phyloP scores from a whole-genome alignment of 2,329 filamentous ascomycete species.

The Monilinia polystroma region DNA sequence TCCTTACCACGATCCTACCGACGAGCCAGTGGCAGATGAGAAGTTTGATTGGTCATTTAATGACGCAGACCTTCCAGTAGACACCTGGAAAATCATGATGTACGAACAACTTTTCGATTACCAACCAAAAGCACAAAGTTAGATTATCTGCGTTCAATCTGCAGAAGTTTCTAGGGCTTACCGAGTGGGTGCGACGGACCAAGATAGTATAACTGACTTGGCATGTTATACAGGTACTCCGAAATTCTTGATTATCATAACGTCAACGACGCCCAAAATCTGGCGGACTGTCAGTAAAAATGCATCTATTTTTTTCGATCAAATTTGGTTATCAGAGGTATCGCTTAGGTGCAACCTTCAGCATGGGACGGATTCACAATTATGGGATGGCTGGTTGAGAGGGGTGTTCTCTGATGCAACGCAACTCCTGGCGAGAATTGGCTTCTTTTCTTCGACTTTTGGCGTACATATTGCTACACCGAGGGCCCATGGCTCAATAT shows the following conservation, averaged over 20 bases:
- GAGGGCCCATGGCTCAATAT: conserved; percentile 1
- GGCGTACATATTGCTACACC: conserved; percentile 22
- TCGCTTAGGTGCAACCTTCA: conserved; percentile 14
- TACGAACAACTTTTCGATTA: conserved; percentile 50
- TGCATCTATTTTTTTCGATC: conserved; percentile 17
- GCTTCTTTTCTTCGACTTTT: conserved; percentile 12
- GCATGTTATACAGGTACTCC: conserved; percentile 71
- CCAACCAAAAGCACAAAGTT: conserved; percentile 30
- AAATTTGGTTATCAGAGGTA: conserved; percentile 14
- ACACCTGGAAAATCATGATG: conserved; percentile 99
- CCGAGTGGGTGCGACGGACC: conserved; percentile 20
- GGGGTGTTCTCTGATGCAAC: conserved; percentile 19
- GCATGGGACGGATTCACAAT: conserved; percentile 24
- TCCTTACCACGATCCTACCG: conserved; percentile 95
- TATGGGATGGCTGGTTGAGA: conserved; percentile 19
- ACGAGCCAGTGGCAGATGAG: conserved; percentile 92
- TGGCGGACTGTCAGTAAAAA: conserved; percentile 30
- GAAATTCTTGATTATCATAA: conserved; percentile 99
- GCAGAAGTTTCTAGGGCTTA: conserved; percentile 15
- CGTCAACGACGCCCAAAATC: conserved; percentile 51
- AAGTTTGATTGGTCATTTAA: conserved; percentile 99
- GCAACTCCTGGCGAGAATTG: conserved; percentile 16
- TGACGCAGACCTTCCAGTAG: conserved; percentile 92
- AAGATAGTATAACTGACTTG: conserved; percentile 39
- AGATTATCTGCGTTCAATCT: conserved; percentile 13